phyloP scores from a whole-genome alignment of 345 rosid genomes.

The Syzygium aqueum region DNA sequence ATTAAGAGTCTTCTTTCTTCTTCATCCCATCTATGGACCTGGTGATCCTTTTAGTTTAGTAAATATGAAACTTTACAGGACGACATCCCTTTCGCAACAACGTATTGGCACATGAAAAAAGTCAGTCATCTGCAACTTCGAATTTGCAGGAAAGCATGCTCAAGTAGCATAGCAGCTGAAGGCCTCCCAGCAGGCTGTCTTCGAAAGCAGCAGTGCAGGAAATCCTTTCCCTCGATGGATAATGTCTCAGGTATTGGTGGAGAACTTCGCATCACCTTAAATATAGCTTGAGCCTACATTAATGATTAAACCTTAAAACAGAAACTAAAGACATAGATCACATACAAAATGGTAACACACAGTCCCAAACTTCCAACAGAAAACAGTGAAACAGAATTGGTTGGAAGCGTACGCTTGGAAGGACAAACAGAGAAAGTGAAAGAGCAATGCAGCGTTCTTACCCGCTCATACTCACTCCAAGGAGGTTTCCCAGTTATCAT shows the following conservation, averaged over 20 bases:
- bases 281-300: constrained; percentile 84
- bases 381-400: background rate
- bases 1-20: background rate
- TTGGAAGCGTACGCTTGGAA: no score
- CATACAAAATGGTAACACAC: background rate
- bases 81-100: background rate
- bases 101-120: background rate
- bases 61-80: background rate
- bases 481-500: constrained; percentile 93
- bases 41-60: background rate
- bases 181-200: constrained; percentile 90
- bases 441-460: constrained; percentile 17
- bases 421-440: background rate
- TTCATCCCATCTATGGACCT: background rate
- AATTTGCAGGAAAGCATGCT: constrained; percentile 61
- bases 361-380: background rate
- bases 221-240: constrained; percentile 77
- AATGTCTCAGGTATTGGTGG: constrained; percentile 68
- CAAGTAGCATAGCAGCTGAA: constrained; percentile 53
- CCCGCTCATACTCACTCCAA: constrained; percentile 89
- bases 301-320: background rate
- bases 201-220: constrained; percentile 61
- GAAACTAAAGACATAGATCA: background rate
- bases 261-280: constrained; percentile 68
- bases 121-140: background rate